These are phyloP conservation scores for Wolfiporia cocos DNA, from an alignment of 1,284 basidiomycete species.

Conservation along the genomic window DNA sequence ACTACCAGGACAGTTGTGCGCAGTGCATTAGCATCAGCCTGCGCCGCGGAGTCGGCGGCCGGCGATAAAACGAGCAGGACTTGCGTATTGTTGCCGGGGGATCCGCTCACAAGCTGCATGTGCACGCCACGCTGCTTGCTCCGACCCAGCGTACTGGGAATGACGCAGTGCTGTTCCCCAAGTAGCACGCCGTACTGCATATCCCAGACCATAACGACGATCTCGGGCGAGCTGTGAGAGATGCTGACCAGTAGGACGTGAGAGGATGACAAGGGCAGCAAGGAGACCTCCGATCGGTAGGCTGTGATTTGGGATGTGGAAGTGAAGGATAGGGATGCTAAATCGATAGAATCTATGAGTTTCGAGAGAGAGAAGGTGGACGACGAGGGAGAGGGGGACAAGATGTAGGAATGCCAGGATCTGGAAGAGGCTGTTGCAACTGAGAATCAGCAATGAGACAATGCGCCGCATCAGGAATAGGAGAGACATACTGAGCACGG, in stretches of 20 bases:
- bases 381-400: constrained; percentile 7
- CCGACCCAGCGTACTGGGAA: constrained; percentile 42
- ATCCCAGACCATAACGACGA: constrained; percentile 65
- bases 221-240: constrained; percentile 34
- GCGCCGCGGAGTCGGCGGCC: constrained; percentile 16
- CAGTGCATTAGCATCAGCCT: constrained; percentile 14
- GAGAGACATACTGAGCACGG: constrained; percentile 39
- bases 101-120: constrained; percentile 25
- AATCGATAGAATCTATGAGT: constrained; percentile 32
- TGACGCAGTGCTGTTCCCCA: constrained; percentile 42
- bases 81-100: constrained; percentile 30
- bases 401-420: constrained; percentile 43
- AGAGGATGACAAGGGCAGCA: constrained; percentile 55
- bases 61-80: constrained; percentile 51
- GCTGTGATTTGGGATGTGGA: constrained; percentile 8
- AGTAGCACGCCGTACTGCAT: constrained; percentile 64
- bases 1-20: constrained; percentile 52
- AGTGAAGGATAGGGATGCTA: constrained; percentile 28
- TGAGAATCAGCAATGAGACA: constrained; percentile 1
- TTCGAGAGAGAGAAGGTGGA: constrained; percentile 12
- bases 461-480: neutral
- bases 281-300: constrained; percentile 28
- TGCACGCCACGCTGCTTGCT: constrained; percentile 29
- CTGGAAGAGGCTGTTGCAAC: constrained; percentile 33
- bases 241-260: constrained; percentile 54